These are phyloP conservation scores for Astraeus odoratus DNA, from an alignment of 768 basidiomycete species.

Conservation along the genomic window DNA sequence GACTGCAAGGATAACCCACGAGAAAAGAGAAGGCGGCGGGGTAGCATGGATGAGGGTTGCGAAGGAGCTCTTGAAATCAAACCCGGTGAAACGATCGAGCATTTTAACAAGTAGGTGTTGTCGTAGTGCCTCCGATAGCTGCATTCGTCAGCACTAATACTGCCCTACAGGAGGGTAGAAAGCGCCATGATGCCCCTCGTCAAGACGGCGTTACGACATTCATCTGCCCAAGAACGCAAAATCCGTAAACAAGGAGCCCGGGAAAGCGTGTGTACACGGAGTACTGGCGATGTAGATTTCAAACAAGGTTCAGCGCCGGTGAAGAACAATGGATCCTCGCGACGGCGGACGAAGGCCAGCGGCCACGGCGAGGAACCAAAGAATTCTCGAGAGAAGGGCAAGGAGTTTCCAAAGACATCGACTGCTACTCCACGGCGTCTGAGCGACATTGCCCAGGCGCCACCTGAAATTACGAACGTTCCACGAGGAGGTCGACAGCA, in stretches of 20 bases:
- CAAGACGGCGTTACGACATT: conserved; percentile 51
- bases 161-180: conserved; percentile 57
- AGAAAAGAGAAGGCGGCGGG: conserved; percentile 25
- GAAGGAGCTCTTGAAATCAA: conserved; percentile 39
- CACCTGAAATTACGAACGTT: conserved; percentile 53
- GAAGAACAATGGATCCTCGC: conserved; percentile 11
- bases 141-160: not conserved
- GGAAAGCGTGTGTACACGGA: conserved; percentile 10
- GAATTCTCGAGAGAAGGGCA: conserved; percentile 14
- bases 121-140: too few relatives aligned
- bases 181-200: conserved; percentile 61
- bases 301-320: conserved; percentile 7
- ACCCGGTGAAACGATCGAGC: conserved; percentile 64
- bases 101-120: conserved; percentile 62
- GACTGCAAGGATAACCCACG: conserved; percentile 20
- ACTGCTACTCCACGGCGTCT: conserved; percentile 57
- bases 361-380: conserved; percentile 16
- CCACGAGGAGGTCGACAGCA: conserved; percentile 38
- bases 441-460: conserved; percentile 65
- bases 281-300: conserved; percentile 8
- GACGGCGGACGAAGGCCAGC: conserved; percentile 1
- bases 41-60: conserved; percentile 12
- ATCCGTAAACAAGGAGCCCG: conserved; percentile 27
- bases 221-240: conserved; percentile 45
- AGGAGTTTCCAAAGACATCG: conserved; percentile 44